A percentile compares a stretch with the other conserved stretches of the same genome.
These are phyloP conservation scores for Tetracladium setigerum DNA, from an alignment of 495 filamentous ascomycete genomes.

Conservation along the genomic window DNA sequence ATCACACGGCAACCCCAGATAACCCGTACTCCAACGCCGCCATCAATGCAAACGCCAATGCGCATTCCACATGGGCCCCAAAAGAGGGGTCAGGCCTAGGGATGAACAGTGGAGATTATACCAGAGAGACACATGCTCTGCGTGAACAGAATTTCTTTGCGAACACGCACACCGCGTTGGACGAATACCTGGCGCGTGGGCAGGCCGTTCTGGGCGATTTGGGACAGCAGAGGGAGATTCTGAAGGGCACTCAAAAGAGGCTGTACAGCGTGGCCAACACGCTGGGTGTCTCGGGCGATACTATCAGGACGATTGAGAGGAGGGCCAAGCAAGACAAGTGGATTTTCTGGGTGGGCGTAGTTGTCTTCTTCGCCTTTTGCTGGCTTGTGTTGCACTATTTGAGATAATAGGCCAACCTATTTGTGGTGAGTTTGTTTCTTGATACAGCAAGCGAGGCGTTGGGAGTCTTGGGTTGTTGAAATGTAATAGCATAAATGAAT, in stretches of 20 bases:
- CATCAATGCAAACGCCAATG: slow-evolving; percentile 16
- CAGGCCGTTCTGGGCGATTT: slow-evolving; percentile 85
- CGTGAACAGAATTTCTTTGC: slow-evolving; percentile 83
- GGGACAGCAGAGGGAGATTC: slow-evolving; percentile 81
- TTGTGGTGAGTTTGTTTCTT: too few species aligned
- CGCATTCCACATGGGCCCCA: slow-evolving; percentile 17
- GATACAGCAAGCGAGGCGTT: too few species aligned
- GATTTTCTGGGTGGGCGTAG: slow-evolving; percentile 87
- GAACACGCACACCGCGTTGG: slow-evolving; percentile 70
- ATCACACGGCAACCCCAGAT: slow-evolving; percentile 81
- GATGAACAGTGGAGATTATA: slow-evolving; percentile 45
- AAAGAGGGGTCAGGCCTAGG: slow-evolving; percentile 20
- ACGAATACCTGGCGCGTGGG: slow-evolving; percentile 89
- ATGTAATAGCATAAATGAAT: too few species aligned
- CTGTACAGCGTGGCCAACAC: slow-evolving; percentile 93
- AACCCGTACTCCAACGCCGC: slow-evolving; percentile 77
- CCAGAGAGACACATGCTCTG: slow-evolving; percentile 74
- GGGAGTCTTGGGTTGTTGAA: too few species aligned
- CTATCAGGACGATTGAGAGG: slow-evolving; percentile 90
- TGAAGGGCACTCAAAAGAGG: slow-evolving; percentile 87
- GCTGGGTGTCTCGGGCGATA: slow-evolving; percentile 87
- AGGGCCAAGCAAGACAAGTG: slow-evolving; percentile 92
- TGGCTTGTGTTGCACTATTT: slow-evolving; percentile 82
- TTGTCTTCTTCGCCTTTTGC: slow-evolving; percentile 88
- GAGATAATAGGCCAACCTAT: slow-evolving; percentile 36